Evolutionary conservation across 179 eudicot genomes (phyloP).

Genomic region (Spinacia oleracea): DNA sequence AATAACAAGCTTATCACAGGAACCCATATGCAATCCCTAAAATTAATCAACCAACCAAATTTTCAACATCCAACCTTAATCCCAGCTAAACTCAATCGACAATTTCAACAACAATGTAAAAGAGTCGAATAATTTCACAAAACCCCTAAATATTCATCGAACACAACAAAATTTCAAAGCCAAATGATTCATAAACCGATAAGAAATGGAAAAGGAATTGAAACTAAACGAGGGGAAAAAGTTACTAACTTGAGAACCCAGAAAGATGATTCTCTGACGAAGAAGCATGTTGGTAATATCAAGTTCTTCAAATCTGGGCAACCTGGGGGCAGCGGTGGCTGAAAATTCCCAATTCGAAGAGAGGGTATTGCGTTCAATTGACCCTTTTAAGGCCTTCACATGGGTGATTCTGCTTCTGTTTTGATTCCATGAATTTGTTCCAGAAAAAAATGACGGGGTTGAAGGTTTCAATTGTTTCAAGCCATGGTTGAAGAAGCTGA

Average conservation of each 20-base stretch:
- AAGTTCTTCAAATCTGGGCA: constrained; percentile 81
- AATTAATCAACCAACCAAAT: not conserved
- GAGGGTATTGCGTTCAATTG: constrained; percentile 32
- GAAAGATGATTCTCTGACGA: constrained; percentile 83
- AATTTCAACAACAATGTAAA: not conserved
- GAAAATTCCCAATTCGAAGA: constrained; percentile 57
- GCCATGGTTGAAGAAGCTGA: constrained; percentile 36
- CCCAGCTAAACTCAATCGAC: not conserved
- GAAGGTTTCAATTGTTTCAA: constrained; percentile 17
- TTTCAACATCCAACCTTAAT: not conserved
- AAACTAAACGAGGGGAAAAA: not conserved
- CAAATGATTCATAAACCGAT: not conserved
- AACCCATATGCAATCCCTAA: not conserved
- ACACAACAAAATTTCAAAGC: not conserved
- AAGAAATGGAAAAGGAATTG: not conserved
- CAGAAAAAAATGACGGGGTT: no score
- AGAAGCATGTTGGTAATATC: constrained; percentile 93
- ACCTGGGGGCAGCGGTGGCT: constrained; percentile 48
- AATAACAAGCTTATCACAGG: not conserved
- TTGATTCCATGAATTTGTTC: constrained; percentile 3
- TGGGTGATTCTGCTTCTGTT: constrained; percentile 13
- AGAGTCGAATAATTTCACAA: not conserved
- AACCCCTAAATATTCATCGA: not conserved
- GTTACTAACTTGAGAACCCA: constrained; percentile 69
- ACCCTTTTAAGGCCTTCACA: constrained; percentile 30